Evolutionary conservation across 73 alveolate species (phyloP), one percentile per base, ranked within the genome.

Genomic region (Durusdinium trenchii): DNA sequence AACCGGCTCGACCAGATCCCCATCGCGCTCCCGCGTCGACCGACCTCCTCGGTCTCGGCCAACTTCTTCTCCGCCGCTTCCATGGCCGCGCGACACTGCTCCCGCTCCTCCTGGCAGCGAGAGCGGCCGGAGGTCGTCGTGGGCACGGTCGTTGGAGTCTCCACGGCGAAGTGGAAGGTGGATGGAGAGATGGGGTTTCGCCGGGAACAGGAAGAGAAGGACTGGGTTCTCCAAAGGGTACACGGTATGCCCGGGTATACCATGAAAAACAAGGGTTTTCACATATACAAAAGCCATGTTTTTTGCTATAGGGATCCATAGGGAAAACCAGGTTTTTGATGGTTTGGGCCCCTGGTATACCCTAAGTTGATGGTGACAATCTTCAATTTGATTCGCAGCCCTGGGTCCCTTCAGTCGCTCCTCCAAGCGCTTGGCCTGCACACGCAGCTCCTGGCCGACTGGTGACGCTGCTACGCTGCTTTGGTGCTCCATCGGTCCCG

Each of bases 41-140:
- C 36, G 45, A 61, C 96, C 96, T 89, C 96, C 73, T 89, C 96
- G 14, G 96, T 86, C 40, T 89, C 96, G 30, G 78, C 67, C 42
- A 67, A 64, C 36, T 52, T 69, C 51, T 48, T 45, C 86, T 89
- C 46, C 51, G 98, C 98, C 47, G 38, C 78, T 35, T 91, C 54
- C 38, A 40, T 48, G 43, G 38, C 89, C 46, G 45, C 40, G 43
- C 45, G 60, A 46, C 78, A 38, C 78, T 69, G 81, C 60, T 91
- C 98, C 38, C 98, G 87, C 60, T 91, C 98, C 46, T 91, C 98
- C 98, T 91, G 60, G 7, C 47, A n/a, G 35, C 16, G 54, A 28
- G 16, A 12, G 54, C n/a, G n/a, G n/a, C n/a, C n/a, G n/a, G n/a
- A n/a, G n/a, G n/a, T n/a, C n/a, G n/a, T n/a, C n/a, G n/a, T n/a